Conservation (phyloP, 495 filamentous ascomycete species). For the Trichoderma virens region DNA sequence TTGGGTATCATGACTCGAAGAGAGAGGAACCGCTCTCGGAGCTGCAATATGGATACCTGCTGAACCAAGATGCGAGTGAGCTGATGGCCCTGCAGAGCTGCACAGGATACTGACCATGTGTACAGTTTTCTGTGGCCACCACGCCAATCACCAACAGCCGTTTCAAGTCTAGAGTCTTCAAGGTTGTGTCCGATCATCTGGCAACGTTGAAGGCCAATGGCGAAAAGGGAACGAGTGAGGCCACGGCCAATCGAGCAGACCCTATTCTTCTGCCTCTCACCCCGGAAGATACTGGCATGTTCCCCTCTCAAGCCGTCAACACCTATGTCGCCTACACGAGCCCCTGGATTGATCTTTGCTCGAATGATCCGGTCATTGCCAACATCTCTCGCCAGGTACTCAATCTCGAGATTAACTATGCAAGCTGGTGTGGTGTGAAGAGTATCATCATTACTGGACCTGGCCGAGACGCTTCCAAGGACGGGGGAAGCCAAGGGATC, state of each 20-base stretch:
- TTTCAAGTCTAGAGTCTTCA: conserved; percentile 70
- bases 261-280: conserved; percentile 63
- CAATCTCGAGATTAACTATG: conserved; percentile 85
- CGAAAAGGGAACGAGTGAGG: conserved; percentile 15
- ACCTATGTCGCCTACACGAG: conserved; percentile 67
- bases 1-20: conserved; percentile 76
- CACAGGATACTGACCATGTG: neutral
- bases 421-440: conserved; percentile 82
- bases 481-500: conserved; percentile 33
- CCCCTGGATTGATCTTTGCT: conserved; percentile 86
- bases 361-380: conserved; percentile 69
- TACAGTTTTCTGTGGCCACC: conserved; percentile 87
- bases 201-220: conserved; percentile 24
- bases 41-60: conserved; percentile 56
- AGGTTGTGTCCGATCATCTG: conserved; percentile 52
- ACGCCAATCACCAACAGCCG: conserved; percentile 75
- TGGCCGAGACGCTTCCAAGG: conserved; percentile 33
- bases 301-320: conserved; percentile 61
- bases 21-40: conserved; percentile 53
- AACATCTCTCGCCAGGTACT: conserved; percentile 82
- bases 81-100: neutral
- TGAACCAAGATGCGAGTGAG: conserved; percentile 52
- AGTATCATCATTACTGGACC: conserved; percentile 79
- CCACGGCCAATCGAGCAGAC: conserved; percentile 29
- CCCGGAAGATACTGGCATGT: conserved; percentile 64